phyloP scores from a whole-genome alignment of 75 land plant genomes.

The Isoetes taiwanensis region DNA sequence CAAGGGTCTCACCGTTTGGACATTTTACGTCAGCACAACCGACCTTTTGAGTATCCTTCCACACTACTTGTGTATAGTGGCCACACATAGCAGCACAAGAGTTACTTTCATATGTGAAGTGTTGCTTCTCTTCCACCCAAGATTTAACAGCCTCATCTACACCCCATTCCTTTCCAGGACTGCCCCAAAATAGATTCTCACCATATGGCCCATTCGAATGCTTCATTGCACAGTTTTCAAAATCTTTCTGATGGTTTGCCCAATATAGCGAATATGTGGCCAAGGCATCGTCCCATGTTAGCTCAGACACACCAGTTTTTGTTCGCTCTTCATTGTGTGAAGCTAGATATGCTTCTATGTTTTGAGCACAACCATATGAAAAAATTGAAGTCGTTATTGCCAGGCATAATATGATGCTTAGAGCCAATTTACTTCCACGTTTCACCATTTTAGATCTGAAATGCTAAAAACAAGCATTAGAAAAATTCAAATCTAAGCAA shows the following conservation, averaged over 20 bases:
- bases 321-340: neutral
- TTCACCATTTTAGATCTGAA: too few relatives aligned
- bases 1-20: neutral
- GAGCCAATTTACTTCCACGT: too few relatives aligned
- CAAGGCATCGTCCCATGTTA: neutral
- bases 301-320: neutral
- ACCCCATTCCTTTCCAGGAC: slow-evolving; percentile 5
- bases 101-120: slow-evolving; percentile 19
- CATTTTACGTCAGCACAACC: slow-evolving; percentile 28
- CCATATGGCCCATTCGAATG: slow-evolving; percentile 2
- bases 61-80: slow-evolving; percentile 33
- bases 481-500: too few relatives aligned
- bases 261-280: neutral
- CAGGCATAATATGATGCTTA: too few relatives aligned
- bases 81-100: slow-evolving; percentile 16
- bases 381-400: too few relatives aligned
- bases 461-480: too few relatives aligned
- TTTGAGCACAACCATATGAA: too few relatives aligned
- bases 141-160: neutral
- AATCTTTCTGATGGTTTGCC: neutral
- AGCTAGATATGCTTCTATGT: neutral
- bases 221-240: slow-evolving; percentile 5
- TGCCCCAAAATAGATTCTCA: slow-evolving; percentile 7
- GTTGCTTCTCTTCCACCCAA: slow-evolving; percentile 29
- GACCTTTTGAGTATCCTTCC: slow-evolving; percentile 11